Base-by-base conservation (phyloP, 768 basidiomycete species). In the Amanita rimosa region DNA sequence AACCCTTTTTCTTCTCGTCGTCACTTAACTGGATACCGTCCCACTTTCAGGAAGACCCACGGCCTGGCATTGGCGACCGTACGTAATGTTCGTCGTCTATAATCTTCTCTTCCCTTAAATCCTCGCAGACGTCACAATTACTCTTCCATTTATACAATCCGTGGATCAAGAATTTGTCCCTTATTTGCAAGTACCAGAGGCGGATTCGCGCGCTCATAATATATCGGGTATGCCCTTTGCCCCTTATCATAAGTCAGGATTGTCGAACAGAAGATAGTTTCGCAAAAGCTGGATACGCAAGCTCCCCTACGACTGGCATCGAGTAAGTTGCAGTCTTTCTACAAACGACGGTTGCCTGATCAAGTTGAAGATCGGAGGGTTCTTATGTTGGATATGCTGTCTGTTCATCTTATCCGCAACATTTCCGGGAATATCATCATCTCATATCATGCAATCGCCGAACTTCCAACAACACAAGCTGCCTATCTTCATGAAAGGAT, bases 21-120 rank as follows among this genome's bases (percentile, higher is more conserved):
- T 77, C 78, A 10, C 54, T 79, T 2, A 80, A 77, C 51, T 81
- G 79, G 79, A 84, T 82, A 52, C 81, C 81, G 1, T 76, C 78
- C 0, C 72, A 79, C 48, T 84, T 75, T 46, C 74, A 79, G 52
- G 79, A 80, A 53, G 71, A 68, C 40, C 50, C 69, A 0, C 31
- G 53, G 3, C 55, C 57, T n/a, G 61, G 63, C 4, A 34, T 62
- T 46, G 72, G 76, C 54, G 80, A 82, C 61, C 79, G 78, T 81
- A 52, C 55, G 78, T 48, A 13, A 9, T 19, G 16, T 27, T 27
- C 22, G 10, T 16, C 45, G 10, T 8, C 14, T 19, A 17, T 46
- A 50, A 31, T n/a, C 22, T 6, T 13, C 34, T 37, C n/a, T 37
- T 7, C 2, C 11, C 29, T 29, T n/a, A 6, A 16, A 24, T 7